These are phyloP conservation scores for Acacia confusa DNA, from an alignment of 306 rosid species.

Conservation along the genomic window DNA sequence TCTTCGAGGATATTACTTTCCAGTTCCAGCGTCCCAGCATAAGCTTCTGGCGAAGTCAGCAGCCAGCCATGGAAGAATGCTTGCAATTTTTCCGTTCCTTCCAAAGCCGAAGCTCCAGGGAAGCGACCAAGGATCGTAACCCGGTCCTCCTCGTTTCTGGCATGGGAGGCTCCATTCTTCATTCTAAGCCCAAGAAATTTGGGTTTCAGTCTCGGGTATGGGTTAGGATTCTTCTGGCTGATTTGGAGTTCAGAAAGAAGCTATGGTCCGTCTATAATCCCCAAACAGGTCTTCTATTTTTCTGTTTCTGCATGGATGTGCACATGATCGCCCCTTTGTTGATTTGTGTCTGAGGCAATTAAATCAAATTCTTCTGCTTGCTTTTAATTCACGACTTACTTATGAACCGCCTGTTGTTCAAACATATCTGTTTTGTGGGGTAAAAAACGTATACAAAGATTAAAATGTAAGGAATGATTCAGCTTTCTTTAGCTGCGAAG, in stretches of 20 bases:
- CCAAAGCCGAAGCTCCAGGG: conserved; percentile 38
- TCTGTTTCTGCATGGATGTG: neutral
- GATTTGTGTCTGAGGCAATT: neutral
- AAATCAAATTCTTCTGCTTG: neutral
- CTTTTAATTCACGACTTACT: neutral
- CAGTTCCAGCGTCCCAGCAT: no score
- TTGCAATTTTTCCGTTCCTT: conserved; percentile 53
- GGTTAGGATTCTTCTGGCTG: conserved; percentile 82
- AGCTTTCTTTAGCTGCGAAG: neutral
- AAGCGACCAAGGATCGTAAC: conserved; percentile 46
- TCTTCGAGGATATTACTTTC: no score
- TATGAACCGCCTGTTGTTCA: neutral
- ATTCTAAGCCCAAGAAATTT: conserved; percentile 56
- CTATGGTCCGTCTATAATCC: conserved; percentile 81
- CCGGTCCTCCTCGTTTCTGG: conserved; percentile 85
- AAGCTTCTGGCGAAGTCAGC: neutral
- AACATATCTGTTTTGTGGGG: neutral
- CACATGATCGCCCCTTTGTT: neutral
- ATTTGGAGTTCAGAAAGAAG: conserved; percentile 70
- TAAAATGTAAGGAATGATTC: neutral
- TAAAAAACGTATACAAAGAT: neutral
- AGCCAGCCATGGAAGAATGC: conserved; percentile 36
- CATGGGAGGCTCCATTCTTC: conserved; percentile 85
- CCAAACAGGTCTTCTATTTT: conserved; percentile 54
- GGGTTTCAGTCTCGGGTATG: conserved; percentile 83